phyloP scores from a whole-genome alignment of 2,329 filamentous ascomycete species.

The Fusarium clavum region DNA sequence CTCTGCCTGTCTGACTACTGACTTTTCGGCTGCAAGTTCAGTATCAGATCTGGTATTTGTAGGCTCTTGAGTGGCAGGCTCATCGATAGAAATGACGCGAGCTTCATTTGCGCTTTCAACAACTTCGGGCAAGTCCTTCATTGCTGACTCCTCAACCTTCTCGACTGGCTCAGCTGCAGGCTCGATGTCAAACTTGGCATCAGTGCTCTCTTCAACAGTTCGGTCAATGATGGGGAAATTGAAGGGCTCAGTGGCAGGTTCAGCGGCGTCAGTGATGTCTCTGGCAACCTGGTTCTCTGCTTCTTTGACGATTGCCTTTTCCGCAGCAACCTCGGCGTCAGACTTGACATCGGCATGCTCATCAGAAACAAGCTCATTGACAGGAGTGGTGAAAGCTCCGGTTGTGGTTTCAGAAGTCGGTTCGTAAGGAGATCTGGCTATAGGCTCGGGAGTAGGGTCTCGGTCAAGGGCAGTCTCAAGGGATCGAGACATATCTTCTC shows the following conservation, averaged over 20 bases:
- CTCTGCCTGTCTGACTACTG: background rate
- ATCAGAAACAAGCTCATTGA: constrained; percentile 7
- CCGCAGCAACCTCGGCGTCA: background rate
- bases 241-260: background rate
- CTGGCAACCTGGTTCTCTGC: background rate
- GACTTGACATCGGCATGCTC: background rate
- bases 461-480: background rate
- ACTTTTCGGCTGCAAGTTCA: background rate
- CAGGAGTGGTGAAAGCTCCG: background rate
- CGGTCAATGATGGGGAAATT: background rate
- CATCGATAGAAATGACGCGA: background rate
- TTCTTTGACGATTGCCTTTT: background rate
- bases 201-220: background rate
- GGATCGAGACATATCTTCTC: constrained; percentile 17
- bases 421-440: background rate
- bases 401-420: background rate
- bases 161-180: background rate
- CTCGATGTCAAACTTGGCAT: background rate
- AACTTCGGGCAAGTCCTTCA: background rate
- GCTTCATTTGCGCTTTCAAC: background rate
- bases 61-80: background rate
- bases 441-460: constrained; percentile 3
- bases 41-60: background rate
- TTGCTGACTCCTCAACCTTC: background rate
- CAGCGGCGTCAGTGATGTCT: background rate